A percentile compares a stretch with the other conserved stretches of the same genome.
Conservation (phyloP, 2,329 filamentous ascomycete genomes). For the Phaeosphaeriaceae sp. region DNA sequence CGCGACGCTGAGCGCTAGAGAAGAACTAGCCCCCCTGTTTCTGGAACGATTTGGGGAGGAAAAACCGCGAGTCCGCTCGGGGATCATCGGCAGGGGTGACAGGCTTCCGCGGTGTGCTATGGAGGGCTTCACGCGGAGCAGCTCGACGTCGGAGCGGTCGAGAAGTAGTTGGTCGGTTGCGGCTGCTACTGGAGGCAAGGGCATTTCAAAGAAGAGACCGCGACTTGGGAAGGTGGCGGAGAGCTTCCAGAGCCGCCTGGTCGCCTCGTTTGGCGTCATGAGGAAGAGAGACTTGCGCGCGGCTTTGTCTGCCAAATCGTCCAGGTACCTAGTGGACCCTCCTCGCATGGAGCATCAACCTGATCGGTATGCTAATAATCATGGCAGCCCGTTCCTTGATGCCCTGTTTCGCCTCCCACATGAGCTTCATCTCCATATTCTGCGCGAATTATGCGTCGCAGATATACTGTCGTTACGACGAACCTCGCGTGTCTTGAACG, state of each 20-base stretch:
- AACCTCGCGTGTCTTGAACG: constrained; percentile 40
- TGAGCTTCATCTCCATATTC: constrained; percentile 44
- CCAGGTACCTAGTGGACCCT: constrained; percentile 28
- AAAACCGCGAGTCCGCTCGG: not conserved
- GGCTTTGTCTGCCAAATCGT: constrained; percentile 22
- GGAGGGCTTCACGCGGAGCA: not conserved
- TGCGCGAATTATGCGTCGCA: constrained; percentile 42
- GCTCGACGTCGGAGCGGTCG: not conserved
- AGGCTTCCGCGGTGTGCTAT: not conserved
- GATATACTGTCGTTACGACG: constrained; percentile 42
- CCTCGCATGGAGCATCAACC: not conserved
- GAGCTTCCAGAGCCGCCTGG: constrained; percentile 38
- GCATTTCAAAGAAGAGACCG: constrained; percentile 35
- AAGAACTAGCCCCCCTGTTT: not conserved
- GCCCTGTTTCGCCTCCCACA: constrained; percentile 42
- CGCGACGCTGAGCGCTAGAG: not conserved
- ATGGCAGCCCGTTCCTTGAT: constrained; percentile 37
- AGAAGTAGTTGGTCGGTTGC: constrained; percentile 18
- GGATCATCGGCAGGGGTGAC: not conserved
- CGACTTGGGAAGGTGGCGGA: constrained; percentile 42
- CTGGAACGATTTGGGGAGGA: not conserved
- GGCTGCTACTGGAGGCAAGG: constrained; percentile 20
- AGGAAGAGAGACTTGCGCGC: constrained; percentile 30
- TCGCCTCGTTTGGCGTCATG: constrained; percentile 41
- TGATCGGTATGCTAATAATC: constrained; percentile 8